These are phyloP conservation scores for Globisporangium camurandrum DNA, from an alignment of 352 stramenopile genomes.

Conservation along the genomic window DNA sequence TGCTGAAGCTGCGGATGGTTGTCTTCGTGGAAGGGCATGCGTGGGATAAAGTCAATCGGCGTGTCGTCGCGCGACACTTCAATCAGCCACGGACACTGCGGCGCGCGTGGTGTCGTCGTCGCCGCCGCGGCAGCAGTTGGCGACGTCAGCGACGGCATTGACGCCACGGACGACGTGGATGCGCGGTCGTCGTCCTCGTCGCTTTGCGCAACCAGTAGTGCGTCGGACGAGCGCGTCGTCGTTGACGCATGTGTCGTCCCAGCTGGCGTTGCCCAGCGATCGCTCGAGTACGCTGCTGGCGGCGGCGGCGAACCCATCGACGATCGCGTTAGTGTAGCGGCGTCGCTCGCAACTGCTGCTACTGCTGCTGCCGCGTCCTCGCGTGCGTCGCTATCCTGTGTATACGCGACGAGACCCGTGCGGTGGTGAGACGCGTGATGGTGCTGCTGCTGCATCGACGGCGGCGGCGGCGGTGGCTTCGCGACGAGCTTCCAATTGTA, in stretches of 20 bases:
- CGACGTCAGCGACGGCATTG: not conserved
- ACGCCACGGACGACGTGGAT: too few species aligned
- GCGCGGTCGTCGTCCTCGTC: too few species aligned
- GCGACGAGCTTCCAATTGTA: conserved; percentile 78
- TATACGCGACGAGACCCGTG: not conserved
- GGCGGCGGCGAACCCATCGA: not conserved
- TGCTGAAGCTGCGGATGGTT: too few species aligned
- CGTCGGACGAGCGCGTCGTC: not conserved
- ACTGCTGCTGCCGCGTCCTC: not conserved
- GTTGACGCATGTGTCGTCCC: conserved; percentile 1
- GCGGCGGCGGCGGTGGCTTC: conserved; percentile 24
- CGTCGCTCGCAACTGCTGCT: not conserved
- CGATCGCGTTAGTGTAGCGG: too few species aligned
- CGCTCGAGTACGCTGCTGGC: conserved; percentile 1
- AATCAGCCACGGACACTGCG: conserved; percentile 56
- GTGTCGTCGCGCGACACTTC: conserved; percentile 63
- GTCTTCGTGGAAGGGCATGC: conserved; percentile 68
- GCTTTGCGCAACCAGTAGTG: too few species aligned
- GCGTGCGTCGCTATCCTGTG: not conserved
- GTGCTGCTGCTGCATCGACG: not conserved
- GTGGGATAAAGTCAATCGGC: conserved; percentile 74
- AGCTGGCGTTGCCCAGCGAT: not conserved
- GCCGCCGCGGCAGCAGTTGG: not conserved
- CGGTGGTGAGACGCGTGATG: not conserved
- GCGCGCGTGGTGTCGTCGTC: not conserved